Conservation (phyloP, 495 filamentous ascomycete species). For the Neurospora sp. region DNA sequence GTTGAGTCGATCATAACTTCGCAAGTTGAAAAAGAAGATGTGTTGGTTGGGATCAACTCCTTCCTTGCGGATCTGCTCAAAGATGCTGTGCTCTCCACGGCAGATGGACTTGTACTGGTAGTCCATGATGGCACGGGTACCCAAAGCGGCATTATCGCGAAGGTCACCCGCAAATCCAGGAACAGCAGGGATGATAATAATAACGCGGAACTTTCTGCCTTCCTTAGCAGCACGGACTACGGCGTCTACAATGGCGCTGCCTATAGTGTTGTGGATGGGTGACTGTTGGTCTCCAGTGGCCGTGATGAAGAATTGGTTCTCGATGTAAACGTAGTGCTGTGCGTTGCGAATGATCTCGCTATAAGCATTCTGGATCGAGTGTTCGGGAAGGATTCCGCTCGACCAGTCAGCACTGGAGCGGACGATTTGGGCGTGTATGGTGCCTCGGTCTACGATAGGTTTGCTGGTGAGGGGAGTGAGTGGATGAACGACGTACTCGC, state of each 20-base stretch:
- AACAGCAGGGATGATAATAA: constrained; percentile 80
- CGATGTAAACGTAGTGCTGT: constrained; percentile 89
- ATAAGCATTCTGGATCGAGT: constrained; percentile 90
- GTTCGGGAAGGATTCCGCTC: constrained; percentile 82
- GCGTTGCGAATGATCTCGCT: constrained; percentile 74
- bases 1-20: constrained; percentile 85
- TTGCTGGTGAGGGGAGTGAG: constrained; percentile 48
- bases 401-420: constrained; percentile 89
- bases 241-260: constrained; percentile 81
- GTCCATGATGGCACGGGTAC: constrained; percentile 93
- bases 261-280: constrained; percentile 81
- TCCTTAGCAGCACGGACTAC: constrained; percentile 74
- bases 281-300: constrained; percentile 80
- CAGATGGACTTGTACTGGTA: constrained; percentile 96
- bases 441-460: constrained; percentile 45
- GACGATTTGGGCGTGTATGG: constrained; percentile 71
- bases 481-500: constrained; percentile 78
- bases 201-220: constrained; percentile 80
- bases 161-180: constrained; percentile 93
- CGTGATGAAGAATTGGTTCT: constrained; percentile 98
- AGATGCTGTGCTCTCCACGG: constrained; percentile 84
- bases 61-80: constrained; percentile 61
- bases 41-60: constrained; percentile 74
- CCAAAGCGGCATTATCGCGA: constrained; percentile 66
- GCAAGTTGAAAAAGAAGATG: constrained; percentile 85